Evolutionary conservation across 495 filamentous ascomycete genomes (phyloP).

Genomic region (Podospora didyma): DNA sequence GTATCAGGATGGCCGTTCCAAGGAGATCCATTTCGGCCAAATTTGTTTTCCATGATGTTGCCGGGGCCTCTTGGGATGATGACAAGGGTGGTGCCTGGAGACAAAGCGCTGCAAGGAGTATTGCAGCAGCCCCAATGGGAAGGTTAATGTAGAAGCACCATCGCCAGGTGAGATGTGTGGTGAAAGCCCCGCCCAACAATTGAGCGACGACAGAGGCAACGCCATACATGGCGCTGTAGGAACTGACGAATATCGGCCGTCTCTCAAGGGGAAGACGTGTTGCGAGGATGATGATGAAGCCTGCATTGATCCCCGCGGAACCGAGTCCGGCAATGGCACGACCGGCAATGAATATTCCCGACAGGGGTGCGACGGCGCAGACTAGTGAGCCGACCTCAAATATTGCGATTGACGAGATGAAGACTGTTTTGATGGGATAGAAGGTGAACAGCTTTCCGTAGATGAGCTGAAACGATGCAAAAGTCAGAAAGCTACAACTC

Average conservation of each 20-base stretch:
- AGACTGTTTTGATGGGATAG: constrained; percentile 41
- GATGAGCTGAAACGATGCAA: constrained; percentile 34
- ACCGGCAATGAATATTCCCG: constrained; percentile 49
- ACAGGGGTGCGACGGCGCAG: constrained; percentile 49
- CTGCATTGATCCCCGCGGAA: background rate
- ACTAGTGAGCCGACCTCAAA: constrained; percentile 50
- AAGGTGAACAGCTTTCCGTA: constrained; percentile 27
- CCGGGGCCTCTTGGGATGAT: too few relatives aligned
- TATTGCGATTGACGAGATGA: constrained; percentile 35
- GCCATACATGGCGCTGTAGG: constrained; percentile 14
- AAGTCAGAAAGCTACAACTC: constrained; percentile 35
- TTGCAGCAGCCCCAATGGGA: constrained; percentile 27
- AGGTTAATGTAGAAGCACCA: constrained; percentile 43
- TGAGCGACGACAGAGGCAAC: constrained; percentile 23
- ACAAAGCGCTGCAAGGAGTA: constrained; percentile 39
- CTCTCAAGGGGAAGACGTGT: constrained; percentile 40
- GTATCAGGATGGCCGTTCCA: constrained; percentile 44
- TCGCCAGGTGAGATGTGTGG: constrained; percentile 29
- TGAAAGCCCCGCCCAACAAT: constrained; percentile 48
- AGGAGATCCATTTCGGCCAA: constrained; percentile 34
- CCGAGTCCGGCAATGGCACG: constrained; percentile 21
- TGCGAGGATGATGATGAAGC: constrained; percentile 34
- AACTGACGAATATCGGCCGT: constrained; percentile 34
- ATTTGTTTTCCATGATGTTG: constrained; percentile 13
- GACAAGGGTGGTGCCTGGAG: constrained; percentile 17